A percentile compares a stretch with the other conserved stretches of the same genome.
Conservation (phyloP, 768 basidiomycete species). For the Cyclocybe cylindracea region DNA sequence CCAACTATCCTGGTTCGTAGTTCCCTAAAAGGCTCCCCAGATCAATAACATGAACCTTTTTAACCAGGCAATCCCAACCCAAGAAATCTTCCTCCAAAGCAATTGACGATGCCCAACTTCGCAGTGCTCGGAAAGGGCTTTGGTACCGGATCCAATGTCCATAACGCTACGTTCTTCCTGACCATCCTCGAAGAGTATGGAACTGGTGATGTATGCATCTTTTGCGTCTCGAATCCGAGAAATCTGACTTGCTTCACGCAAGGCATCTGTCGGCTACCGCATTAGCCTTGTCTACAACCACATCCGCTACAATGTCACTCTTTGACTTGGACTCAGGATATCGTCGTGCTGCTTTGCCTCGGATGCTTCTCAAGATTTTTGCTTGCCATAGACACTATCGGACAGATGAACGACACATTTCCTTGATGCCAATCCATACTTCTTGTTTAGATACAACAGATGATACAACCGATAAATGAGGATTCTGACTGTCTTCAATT, state of each 20-base stretch:
- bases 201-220: slow-evolving; percentile 29
- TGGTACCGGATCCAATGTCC: slow-evolving; percentile 27
- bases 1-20: slow-evolving; percentile 43
- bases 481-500: background rate
- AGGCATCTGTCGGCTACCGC: slow-evolving; percentile 26
- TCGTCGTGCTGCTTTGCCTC: too few relatives aligned
- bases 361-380: too few relatives aligned
- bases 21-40: background rate
- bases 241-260: background rate
- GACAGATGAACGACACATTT: background rate
- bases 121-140: slow-evolving; percentile 39
- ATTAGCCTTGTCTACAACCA: slow-evolving; percentile 21
- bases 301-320: slow-evolving; percentile 16
- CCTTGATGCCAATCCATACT: background rate
- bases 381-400: background rate
- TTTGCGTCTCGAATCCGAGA: background rate
- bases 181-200: slow-evolving; percentile 46
- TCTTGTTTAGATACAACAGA: background rate
- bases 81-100: slow-evolving; percentile 34
- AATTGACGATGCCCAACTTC: slow-evolving; percentile 49
- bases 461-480: background rate
- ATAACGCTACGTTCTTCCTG: slow-evolving; percentile 33
- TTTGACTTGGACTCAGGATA: too few relatives aligned
- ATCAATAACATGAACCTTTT: background rate
- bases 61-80: slow-evolving; percentile 40